Conservation (phyloP, 176 grass and related monocot species). For the Dendrocalamus sinicus region DNA sequence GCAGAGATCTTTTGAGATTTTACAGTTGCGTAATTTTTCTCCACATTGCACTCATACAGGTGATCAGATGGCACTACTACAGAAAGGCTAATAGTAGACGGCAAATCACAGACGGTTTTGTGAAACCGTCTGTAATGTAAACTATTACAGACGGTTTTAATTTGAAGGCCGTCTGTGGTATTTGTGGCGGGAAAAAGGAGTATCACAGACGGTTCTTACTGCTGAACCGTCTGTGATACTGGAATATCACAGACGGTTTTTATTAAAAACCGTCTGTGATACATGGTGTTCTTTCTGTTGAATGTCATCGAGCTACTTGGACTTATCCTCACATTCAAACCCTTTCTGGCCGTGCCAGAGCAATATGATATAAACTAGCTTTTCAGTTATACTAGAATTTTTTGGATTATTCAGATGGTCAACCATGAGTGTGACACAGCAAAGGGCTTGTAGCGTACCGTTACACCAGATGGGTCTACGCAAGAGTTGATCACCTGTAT, state of each 20-base stretch:
- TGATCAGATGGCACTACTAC: too few relatives aligned
- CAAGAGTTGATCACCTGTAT: background rate
- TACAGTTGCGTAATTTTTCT: background rate
- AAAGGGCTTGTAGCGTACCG: background rate
- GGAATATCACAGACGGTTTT: too few relatives aligned
- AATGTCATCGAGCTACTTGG: conserved; percentile 57
- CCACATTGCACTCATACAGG: conserved; percentile 40
- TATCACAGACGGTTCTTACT: too few relatives aligned
- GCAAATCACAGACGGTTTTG: too few relatives aligned
- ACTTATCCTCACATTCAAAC: conserved; percentile 69
- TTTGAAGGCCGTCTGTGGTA: too few relatives aligned
- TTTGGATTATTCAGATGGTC: conserved; percentile 16
- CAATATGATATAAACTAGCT: conserved; percentile 23
- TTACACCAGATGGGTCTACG: background rate
- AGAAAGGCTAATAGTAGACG: too few relatives aligned
- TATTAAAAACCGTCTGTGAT: too few relatives aligned
- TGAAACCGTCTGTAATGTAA: too few relatives aligned
- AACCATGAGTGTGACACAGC: background rate
- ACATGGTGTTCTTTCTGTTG: conserved; percentile 79
- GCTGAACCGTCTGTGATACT: too few relatives aligned
- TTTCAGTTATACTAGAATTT: background rate
- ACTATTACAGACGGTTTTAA: too few relatives aligned
- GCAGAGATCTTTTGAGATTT: background rate
- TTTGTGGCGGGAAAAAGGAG: too few relatives aligned
- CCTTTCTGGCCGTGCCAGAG: conserved; percentile 53